Evolutionary conservation across 129 eudicot genomes (phyloP), one percentile per base, ranked within the genome.

Genomic region (Rutidosis leptorrhynchoides): DNA sequence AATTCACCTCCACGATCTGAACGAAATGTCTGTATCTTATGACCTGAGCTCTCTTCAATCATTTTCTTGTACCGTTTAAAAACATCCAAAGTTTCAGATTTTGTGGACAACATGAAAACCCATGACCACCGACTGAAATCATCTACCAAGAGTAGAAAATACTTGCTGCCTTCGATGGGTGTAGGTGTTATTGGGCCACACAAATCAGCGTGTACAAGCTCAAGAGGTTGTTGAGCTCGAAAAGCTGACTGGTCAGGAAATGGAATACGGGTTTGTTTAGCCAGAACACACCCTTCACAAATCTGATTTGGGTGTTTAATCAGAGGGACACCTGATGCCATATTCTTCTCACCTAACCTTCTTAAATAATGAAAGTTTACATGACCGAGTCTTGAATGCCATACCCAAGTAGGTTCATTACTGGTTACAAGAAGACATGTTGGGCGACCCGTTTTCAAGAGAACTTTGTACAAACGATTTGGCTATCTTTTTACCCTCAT

Each of bases 201-300:
- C 27, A 53, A 8, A 28, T 53, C 28, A 2, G 27, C 58, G 25
- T 53, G 58, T 53, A 63, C 24, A 1, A 59, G 45, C 10, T 59
- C 24, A 3, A 59, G 12, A 4, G 43, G 23, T 29, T n/a, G 28
- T n/a, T 9, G 1, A 0, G 52, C 32, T 8, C 33, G 9, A 22
- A 63, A 63, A 21, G 1, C 9, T 4, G 25, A 12, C 19, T 32
- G 21, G 27, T 20, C 17, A 1, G 69, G 78, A 29, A 67, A 73
- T 6, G 79, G 59, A 0, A 30, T 20, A 14, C 28, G 11, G 12
- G 58, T 64, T 45, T 43, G 56, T 15, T 79, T 67, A 6, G 62
- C 74, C 9, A 66, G 20, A 0, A 51, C 24, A 14, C 67, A 78
- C 4, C 75, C 71, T 66, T 72, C 75, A 66, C 71, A 72, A 0